Evolutionary conservation across 225 moss, liverwort and hornwort genomes (phyloP).

Genomic region (Bryoerythrophyllum caledonicum): DNA sequence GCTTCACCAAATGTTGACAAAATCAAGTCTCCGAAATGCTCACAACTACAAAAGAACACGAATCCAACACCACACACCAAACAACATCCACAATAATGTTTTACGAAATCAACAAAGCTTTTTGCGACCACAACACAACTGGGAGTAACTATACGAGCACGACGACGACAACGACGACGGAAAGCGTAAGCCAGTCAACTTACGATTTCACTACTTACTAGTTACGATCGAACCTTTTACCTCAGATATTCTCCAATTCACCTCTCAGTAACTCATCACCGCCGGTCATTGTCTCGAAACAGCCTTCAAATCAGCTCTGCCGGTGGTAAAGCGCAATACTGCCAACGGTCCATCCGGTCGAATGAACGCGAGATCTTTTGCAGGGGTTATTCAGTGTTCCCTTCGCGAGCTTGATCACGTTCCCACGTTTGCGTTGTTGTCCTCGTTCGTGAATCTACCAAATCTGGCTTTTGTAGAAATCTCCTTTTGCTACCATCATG

Average conservation of each 20-base stretch:
- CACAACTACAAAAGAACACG: too few species aligned
- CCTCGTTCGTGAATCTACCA: slow-evolving; percentile 25
- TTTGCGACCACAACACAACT: too few species aligned
- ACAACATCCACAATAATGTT: too few species aligned
- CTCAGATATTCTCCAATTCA: background rate
- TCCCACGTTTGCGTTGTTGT: slow-evolving; percentile 33
- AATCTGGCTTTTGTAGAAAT: too few species aligned
- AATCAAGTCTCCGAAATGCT: too few species aligned
- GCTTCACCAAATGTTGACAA: too few species aligned
- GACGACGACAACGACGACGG: too few species aligned
- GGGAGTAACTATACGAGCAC: slow-evolving; percentile 16
- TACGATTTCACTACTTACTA: slow-evolving; percentile 17
- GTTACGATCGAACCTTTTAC: too few species aligned
- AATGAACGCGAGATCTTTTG: slow-evolving; percentile 32
- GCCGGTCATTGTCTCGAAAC: too few species aligned
- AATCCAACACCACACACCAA: too few species aligned
- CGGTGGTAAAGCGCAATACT: background rate
- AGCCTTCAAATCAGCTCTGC: fast-evolving
- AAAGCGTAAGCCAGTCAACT: slow-evolving; percentile 47
- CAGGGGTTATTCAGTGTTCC: background rate
- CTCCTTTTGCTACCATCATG: too few species aligned
- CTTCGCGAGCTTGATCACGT: slow-evolving; percentile 21
- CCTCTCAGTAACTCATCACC: background rate
- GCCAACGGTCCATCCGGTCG: background rate
- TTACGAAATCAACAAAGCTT: background rate